Evolutionary conservation across 208 protist genomes (phyloP), one percentile per base, ranked within the genome.

Genomic region (Strigomonas culicis): DNA sequence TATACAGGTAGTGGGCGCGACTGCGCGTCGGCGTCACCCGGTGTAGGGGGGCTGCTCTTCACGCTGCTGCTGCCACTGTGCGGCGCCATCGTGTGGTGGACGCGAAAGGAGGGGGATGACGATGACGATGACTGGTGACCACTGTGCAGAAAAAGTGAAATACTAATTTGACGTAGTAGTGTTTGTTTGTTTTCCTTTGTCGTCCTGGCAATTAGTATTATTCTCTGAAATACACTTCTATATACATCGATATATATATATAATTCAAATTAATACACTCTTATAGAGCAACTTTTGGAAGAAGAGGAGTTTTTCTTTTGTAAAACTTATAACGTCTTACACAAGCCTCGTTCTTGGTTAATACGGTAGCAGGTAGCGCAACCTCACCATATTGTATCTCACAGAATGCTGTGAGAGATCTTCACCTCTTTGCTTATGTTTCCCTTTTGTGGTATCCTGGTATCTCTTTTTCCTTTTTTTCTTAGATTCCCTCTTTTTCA

Each of bases 31-130:
- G 77, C 82, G 1, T 34, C 55, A 17, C 86, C 85, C 24, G 86
- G 86, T 22, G 74, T 92, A 11, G 72, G 79, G 17, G 32, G 90
- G 11, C 80, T 87, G 1, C 51, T 81, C 19, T 88, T 83, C 55
- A 93, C 86, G 11, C 74, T 75, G 51, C 25, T 90, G 24, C 59
- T 82, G 8, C 82, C 86, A 24, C 47, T 96, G 2, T 43, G 72
- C 2, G 74, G 78, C 17, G 78, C 83, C 1, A 50, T 92, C 49
- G 32, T 93, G 50, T 92, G 84, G 87, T 90, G 81, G 86, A 66
- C 74, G 2, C 82, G 77, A 24, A 67, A 74, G 0, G 66, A 64
- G 13, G 62, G 60, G 15, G 72, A 80, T 0, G 62, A 72, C 34
- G 68, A 77, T 39, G 59, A 70, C 13, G 81, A 74, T 17, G 47